Base-by-base conservation (phyloP, 768 basidiomycete species). In the Russula foetens region DNA sequence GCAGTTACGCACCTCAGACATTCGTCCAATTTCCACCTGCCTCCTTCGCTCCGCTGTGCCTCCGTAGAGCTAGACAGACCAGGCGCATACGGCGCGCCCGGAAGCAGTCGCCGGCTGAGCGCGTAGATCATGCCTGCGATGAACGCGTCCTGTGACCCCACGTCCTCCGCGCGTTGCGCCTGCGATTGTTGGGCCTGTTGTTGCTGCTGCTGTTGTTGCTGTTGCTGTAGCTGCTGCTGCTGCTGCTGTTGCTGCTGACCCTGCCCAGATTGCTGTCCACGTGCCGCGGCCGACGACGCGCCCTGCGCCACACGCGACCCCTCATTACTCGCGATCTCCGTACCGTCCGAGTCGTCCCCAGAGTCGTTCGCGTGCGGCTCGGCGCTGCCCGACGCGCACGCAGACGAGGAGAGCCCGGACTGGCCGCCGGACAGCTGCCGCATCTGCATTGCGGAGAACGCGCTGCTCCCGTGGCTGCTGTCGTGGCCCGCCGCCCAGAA, bases 71-170 rank as follows among this genome's bases (percentile, higher is more conserved):
- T 65, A n/a, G 64, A 67, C 24, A 77, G 72, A 1, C 77, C 77
- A 26, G 85, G 88, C 9, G 83, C 84, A 71, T 88, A 92, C n/a
- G 88, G 91, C 9, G 80, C 72, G 0, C 91, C 89, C 33, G 90
- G 90, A 49, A 85, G 73, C 54, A 90, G 73, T 47, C 83, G 77
- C 65, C 89, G 75, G 57, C 85, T 90, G 65, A 93, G 69, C 0
- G 90, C 83, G 71, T 83, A 92, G 56, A 93, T 87, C 89, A 93
- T 92, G 8, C 90, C 91, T 0, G 87, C 85, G n/a, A 90, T 81
- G 66, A 91, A 91, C 3, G 89, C 90, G 59, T 88, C 85, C 65
- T 91, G 86, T 1, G 86, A 85, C 1, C 89, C 89, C 11, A 85
- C 80, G 65, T 91, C 89, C 67, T 90, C 90, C 8, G 84, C 74